These are phyloP conservation scores for Solanum tacnaense DNA, from an alignment of 257 asterid species.

Conservation along the genomic window DNA sequence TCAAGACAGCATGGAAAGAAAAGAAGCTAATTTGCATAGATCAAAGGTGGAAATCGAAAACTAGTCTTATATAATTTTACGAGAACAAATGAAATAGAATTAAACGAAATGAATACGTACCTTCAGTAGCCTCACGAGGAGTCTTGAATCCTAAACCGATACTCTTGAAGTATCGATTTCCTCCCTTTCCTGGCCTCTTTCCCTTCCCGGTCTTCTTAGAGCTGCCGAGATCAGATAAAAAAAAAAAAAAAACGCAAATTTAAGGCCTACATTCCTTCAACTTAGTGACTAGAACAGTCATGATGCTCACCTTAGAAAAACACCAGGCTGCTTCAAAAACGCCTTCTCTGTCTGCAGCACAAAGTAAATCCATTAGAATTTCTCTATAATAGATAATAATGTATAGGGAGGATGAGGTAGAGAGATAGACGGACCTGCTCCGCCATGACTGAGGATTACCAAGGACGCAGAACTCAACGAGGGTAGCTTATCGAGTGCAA, in stretches of 20 bases:
- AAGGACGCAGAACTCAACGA: not conserved
- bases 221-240: constrained; percentile 1
- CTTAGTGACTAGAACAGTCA: not conserved
- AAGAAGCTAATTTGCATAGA: no score
- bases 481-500: not conserved
- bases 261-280: not conserved
- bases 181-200: constrained; percentile 38
- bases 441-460: not conserved
- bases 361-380: not conserved
- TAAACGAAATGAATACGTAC: not conserved
- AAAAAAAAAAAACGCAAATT: not conserved
- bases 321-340: constrained; percentile 8
- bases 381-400: not conserved
- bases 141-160: constrained; percentile 35
- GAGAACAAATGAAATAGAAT: not conserved
- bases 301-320: not conserved
- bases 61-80: no score
- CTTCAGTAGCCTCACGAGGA: constrained; percentile 34
- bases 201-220: constrained; percentile 42
- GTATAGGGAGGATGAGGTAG: not conserved
- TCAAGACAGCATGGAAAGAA: no score
- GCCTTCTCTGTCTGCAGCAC: constrained; percentile 5
- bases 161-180: constrained; percentile 35
- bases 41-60: no score
- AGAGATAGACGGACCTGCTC: not conserved